Base-by-base conservation (phyloP, 352 stramenopile genomes). In the Globisporangium paroecandrum region DNA sequence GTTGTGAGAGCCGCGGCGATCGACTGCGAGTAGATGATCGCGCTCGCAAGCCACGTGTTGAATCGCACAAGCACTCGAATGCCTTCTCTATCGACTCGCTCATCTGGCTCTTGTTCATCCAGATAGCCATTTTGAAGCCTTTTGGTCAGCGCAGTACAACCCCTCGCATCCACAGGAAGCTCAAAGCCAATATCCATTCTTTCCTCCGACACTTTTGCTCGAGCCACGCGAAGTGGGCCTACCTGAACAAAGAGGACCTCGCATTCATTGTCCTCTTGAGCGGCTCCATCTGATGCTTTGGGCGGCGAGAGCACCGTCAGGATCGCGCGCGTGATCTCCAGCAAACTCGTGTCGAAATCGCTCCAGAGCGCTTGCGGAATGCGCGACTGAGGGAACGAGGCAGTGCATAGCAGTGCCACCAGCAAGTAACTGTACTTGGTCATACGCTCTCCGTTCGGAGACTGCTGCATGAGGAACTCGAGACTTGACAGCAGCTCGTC, bases 391-490 rank as follows among this genome's bases (percentile, higher is more conserved):
- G 76, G 55, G 60, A 85, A 64, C n/a, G 74, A 36, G n/a, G 69
- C 68, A 13, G 74, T 85, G 36, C 79, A 80, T 3, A 88, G 58
- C 53, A 88, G 54, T 10, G 75, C 77, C 22, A 58, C 66, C 27
- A 88, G 29, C 69, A 75, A 75, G 46, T 77, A 88, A 34, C 71
- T 74, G 20, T 76, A n/a, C 4, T 63, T 46, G n/a, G 47, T 12
- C 53, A 69, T 46, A 59, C 29, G 56, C 1, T 3, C 20, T 13
- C 59, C 20, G 20, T 20, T 71, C 7, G 51, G 15, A 34, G 53
- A 34, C 13, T 57, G 27, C 12, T 62, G 27, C 18, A 65, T 32
- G 10, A 69, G 54, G n/a, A 51, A 58, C 47, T 70, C 63, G 18
- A 73, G 63, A 57, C 68, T 70, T 22, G 68, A 70, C 22, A 73